phyloP scores from a whole-genome alignment of 257 asterid species.

The Solanum etuberosum region DNA sequence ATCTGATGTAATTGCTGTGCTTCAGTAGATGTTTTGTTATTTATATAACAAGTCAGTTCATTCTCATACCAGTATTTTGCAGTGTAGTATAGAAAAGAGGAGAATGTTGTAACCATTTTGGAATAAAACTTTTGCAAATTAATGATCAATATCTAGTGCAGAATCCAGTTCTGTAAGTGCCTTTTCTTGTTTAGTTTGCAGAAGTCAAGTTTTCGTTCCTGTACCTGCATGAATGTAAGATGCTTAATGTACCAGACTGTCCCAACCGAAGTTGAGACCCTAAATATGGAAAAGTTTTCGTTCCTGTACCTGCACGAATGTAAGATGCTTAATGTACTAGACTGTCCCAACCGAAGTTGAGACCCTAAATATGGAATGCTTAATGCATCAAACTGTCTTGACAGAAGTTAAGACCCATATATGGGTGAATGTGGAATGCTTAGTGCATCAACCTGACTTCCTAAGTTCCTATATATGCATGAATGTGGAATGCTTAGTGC shows the following conservation, averaged over 20 bases:
- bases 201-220: neutral
- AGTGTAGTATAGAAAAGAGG: neutral
- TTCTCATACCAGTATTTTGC: neutral
- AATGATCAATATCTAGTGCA: neutral
- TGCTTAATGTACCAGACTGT: neutral
- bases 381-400: neutral
- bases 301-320: too few species aligned
- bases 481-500: neutral
- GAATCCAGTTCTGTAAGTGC: neutral
- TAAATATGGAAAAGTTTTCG: too few species aligned
- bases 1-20: conserved; percentile 75
- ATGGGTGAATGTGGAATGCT: too few species aligned
- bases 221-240: neutral
- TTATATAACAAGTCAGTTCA: neutral
- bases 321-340: too few species aligned
- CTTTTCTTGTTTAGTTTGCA: neutral
- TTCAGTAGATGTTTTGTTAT: conserved; percentile 27
- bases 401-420: neutral
- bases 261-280: too few species aligned
- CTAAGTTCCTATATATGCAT: too few species aligned
- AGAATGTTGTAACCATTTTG: neutral
- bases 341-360: too few species aligned
- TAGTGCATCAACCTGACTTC: too few species aligned
- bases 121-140: neutral
- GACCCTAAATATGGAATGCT: neutral